Percentiles rank a stretch among this genome's conserved stretches.
Evolutionary conservation across 805 yeast genomes (phyloP).

Genomic region (Hyphopichia homilentoma): DNA sequence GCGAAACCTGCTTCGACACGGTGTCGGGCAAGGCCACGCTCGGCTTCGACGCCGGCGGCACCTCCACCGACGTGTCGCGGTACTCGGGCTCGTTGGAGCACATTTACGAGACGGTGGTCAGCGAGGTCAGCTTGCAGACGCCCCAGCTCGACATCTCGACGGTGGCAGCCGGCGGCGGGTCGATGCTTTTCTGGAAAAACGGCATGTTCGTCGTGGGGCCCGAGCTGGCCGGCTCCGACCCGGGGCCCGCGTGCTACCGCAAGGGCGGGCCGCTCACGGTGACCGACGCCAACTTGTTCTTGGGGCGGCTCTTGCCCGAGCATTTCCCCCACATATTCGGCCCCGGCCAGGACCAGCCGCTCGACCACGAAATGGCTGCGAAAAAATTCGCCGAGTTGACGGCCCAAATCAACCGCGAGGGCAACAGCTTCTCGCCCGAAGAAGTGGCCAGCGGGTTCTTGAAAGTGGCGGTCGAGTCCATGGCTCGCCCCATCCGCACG

Average conservation of each 20-base stretch:
- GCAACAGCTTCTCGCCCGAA: conserved; percentile 20
- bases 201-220: conserved; percentile 40
- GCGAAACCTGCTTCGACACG: conserved; percentile 68
- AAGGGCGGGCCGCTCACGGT: conserved; percentile 39
- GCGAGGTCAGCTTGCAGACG: conserved; percentile 41
- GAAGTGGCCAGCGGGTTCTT: conserved; percentile 33
- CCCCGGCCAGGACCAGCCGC: conserved; percentile 29
- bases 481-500: conserved; percentile 32
- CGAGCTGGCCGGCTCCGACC: conserved; percentile 38
- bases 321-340: conserved; percentile 38
- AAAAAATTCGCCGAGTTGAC: conserved; percentile 48
- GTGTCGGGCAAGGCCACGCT: conserved; percentile 25
- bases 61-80: conserved; percentile 44
- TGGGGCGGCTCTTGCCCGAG: conserved; percentile 34
- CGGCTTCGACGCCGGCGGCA: conserved; percentile 45
- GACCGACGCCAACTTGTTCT: conserved; percentile 35
- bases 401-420: conserved; percentile 40
- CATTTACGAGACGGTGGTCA: conserved; percentile 43
- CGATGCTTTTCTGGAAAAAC: conserved; percentile 34
- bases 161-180: conserved; percentile 47
- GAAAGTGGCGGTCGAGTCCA: conserved; percentile 31
- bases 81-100: conserved; percentile 39
- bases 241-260: conserved; percentile 40
- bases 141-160: conserved; percentile 44
- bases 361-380: conserved; percentile 40